phyloP scores from a whole-genome alignment of 2,329 filamentous ascomycete genomes.

The Fusarium udum region DNA sequence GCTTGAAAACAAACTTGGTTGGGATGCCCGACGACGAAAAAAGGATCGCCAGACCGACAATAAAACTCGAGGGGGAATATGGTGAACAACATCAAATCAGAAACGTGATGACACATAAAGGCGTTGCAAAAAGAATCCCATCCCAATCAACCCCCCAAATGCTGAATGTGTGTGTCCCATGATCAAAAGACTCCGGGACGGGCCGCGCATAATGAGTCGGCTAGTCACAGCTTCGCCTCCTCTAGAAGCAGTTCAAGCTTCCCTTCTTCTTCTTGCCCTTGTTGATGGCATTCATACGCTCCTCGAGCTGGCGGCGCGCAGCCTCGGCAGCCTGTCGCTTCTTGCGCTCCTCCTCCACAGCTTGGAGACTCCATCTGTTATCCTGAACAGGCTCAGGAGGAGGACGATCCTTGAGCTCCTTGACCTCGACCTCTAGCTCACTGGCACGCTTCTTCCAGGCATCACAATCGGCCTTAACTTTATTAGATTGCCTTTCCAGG shows the following conservation, averaged over 20 bases:
- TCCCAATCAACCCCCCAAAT: conserved; percentile 20
- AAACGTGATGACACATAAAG: conserved; percentile 42
- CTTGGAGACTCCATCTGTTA: conserved; percentile 78
- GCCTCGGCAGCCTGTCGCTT: conserved; percentile 91
- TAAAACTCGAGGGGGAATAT: conserved; percentile 43
- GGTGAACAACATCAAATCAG: conserved; percentile 38
- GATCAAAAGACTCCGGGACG: conserved; percentile 14
- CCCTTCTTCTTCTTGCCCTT: conserved; percentile 94
- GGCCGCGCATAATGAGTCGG: conserved; percentile 6
- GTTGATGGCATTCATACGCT: conserved; percentile 91
- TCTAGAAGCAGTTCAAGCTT: conserved; percentile 95
- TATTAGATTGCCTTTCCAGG: conserved; percentile 89
- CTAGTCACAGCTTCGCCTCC: conserved; percentile 40
- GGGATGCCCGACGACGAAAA: conserved; percentile 17
- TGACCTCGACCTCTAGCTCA: conserved; percentile 77
- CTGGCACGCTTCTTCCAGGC: conserved; percentile 87
- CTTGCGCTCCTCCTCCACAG: conserved; percentile 95
- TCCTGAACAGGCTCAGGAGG: conserved; percentile 59
- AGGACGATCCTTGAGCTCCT: conserved; percentile 67
- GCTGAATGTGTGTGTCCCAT: not conserved
- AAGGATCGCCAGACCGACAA: conserved; percentile 28
- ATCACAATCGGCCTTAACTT: conserved; percentile 90
- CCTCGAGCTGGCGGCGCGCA: conserved; percentile 87
- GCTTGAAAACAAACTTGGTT: conserved; percentile 40
- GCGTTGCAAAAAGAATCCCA: conserved; percentile 22